These are phyloP conservation scores for Sporothrix humicola DNA, from an alignment of 2,329 filamentous ascomycete genomes.

Conservation along the genomic window DNA sequence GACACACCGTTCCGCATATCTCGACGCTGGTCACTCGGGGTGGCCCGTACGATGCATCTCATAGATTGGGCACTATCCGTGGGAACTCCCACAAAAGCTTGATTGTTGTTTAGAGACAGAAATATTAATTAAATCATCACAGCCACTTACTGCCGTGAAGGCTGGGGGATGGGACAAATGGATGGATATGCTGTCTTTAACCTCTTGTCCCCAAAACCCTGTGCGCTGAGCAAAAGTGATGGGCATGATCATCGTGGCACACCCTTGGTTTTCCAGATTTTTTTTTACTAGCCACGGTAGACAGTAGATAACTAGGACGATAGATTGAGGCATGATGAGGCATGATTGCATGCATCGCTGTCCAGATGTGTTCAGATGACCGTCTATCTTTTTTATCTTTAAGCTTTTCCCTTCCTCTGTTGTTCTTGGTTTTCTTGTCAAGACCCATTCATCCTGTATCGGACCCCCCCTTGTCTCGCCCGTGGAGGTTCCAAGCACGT, in stretches of 20 bases:
- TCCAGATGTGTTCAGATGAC: slow-evolving; percentile 9
- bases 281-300: not conserved
- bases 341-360: slow-evolving; percentile 3
- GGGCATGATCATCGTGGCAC: slow-evolving; percentile 8
- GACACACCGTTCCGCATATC: not conserved
- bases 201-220: not conserved
- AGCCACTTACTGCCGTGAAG: slow-evolving; percentile 5
- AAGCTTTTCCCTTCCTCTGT: not conserved
- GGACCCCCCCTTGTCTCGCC: slow-evolving; percentile 10
- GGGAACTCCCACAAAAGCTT: not conserved
- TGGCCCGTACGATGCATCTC: slow-evolving; percentile 5
- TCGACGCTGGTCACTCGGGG: slow-evolving; percentile 16
- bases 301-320: not conserved
- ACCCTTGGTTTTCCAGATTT: not conserved
- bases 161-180: slow-evolving; percentile 13
- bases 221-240: not conserved
- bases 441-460: not conserved
- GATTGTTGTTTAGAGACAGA: not conserved
- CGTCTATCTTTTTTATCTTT: not conserved
- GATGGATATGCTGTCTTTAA: not conserved
- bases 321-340: too few relatives aligned
- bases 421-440: not conserved
- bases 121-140: not conserved
- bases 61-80: not conserved
- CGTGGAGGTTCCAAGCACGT: slow-evolving; percentile 27